phyloP scores from a whole-genome alignment of 1,139 yeast species.

The Hemisphaericaspora lyxosophila region DNA sequence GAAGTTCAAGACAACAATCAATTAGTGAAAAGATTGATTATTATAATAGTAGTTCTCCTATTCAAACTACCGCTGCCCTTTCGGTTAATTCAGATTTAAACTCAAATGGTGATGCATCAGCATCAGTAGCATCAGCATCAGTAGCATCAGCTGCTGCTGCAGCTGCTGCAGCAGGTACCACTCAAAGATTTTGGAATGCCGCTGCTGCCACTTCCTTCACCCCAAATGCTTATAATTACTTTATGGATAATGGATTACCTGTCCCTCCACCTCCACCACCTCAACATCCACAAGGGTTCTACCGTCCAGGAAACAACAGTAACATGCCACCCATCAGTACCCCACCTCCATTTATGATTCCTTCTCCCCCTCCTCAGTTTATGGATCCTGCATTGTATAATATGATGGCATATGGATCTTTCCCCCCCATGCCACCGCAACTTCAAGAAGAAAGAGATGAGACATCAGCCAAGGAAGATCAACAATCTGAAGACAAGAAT shows the following conservation, averaged over 20 bases:
- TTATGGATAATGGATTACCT: slow-evolving; percentile 22
- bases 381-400: slow-evolving; percentile 40
- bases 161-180: slow-evolving; percentile 20
- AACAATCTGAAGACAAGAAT: slow-evolving; percentile 7
- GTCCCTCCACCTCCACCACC: slow-evolving; percentile 13
- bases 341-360: slow-evolving; percentile 44
- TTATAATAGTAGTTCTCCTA: slow-evolving; percentile 53
- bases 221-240: slow-evolving; percentile 37
- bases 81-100: slow-evolving; percentile 33
- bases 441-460: slow-evolving; percentile 7
- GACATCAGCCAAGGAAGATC: slow-evolving; percentile 11
- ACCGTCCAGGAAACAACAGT: slow-evolving; percentile 15
- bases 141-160: slow-evolving; percentile 8
- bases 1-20: slow-evolving; percentile 54
- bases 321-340: slow-evolving; percentile 32
- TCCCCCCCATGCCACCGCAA: slow-evolving; percentile 8
- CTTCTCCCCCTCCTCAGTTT: slow-evolving; percentile 38
- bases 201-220: slow-evolving; percentile 61
- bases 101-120: slow-evolving; percentile 11
- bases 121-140: slow-evolving; percentile 15
- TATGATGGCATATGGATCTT: slow-evolving; percentile 25
- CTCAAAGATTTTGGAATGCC: slow-evolving; percentile 62
- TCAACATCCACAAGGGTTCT: slow-evolving; percentile 16
- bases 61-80: slow-evolving; percentile 44
- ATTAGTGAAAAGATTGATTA: slow-evolving; percentile 66